These are phyloP conservation scores for Cercospora sp. DNA, from an alignment of 2,329 filamentous ascomycete species.

Conservation along the genomic window DNA sequence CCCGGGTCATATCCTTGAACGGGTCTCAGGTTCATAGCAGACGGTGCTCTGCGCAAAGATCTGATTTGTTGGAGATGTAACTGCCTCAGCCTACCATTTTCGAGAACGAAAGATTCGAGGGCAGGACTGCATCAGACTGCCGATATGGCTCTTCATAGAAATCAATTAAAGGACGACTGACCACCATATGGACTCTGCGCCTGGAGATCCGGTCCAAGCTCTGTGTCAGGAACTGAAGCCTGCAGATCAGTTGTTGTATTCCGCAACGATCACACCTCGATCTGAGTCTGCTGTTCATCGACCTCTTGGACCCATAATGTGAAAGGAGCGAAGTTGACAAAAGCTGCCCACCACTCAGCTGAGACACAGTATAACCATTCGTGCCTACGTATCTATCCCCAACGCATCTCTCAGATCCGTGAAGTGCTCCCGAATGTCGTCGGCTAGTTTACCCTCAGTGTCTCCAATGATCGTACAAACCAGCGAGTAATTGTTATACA, in stretches of 20 bases:
- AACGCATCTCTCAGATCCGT: constrained; percentile 55
- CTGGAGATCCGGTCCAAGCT: neutral
- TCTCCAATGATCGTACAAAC: constrained; percentile 85
- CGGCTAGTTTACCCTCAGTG: constrained; percentile 68
- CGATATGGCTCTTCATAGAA: neutral
- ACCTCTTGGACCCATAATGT: neutral
- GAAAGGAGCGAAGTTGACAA: neutral
- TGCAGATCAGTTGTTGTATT: neutral
- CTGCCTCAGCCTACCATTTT: neutral
- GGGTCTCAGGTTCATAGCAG: neutral
- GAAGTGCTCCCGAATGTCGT: constrained; percentile 75
- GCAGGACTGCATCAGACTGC: neutral
- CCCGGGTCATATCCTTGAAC: neutral
- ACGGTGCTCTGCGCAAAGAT: neutral
- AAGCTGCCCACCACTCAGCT: neutral
- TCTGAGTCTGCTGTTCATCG: neutral
- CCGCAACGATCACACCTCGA: neutral
- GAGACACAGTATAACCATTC: neutral
- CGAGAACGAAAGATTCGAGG: neutral
- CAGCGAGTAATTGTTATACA: constrained; percentile 95
- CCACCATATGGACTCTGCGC: neutral
- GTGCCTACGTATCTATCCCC: constrained; percentile 23
- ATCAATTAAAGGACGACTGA: neutral
- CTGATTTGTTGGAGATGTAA: neutral
- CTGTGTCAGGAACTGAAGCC: neutral